Base-by-base conservation (phyloP, 2,329 filamentous ascomycete genomes). In the Penicillium sp. region DNA sequence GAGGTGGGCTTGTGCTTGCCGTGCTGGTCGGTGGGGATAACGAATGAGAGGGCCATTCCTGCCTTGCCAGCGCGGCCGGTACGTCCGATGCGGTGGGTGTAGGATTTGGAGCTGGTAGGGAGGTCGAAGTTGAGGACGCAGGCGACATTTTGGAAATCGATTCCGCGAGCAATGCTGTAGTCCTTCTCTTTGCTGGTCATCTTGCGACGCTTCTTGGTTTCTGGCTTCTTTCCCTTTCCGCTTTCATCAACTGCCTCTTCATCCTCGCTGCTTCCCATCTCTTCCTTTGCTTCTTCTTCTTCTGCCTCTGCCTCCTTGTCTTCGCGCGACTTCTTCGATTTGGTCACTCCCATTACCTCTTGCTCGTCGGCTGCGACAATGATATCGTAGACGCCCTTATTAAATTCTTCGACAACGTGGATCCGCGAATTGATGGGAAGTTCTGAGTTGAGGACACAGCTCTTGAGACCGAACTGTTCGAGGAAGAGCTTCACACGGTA, bases 61-160 rank as follows among this genome's bases (percentile, higher is more conserved):
- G 86, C 83, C 65, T 94, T 88, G 10, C 90, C 91, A 2, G 90
- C 93, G 53, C 93, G 82, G 1, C 88, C 93, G 6, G 93, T 98
- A 29, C 93, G 83, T 29, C 93, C 93, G 61, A 98, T 95, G 47
- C 93, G 84, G 71, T 98, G 93, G n/a, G 87, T 94, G 69, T 98
- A 98, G 8, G 88, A 95, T 66, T 88, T 94, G 33, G 88, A 85
- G 8, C 84, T 85, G 15, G 83, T 81, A 1, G 93, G 93, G 15
- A 98, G 83, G 69, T 98, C 93, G 68, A 98, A 98, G 73, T 98
- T 98, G 66, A 98, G 82, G 22, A 98, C 90, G 55, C 87, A 89
- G 3, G 88, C 83, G 48, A 98, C 90, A 64, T 96, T 91, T 63
- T 93, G 85, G 75, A 98, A 98, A 70, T 98, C 93, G 60, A 98